Conservation (phyloP, 495 filamentous ascomycete genomes). For the Penicillium desertorum region DNA sequence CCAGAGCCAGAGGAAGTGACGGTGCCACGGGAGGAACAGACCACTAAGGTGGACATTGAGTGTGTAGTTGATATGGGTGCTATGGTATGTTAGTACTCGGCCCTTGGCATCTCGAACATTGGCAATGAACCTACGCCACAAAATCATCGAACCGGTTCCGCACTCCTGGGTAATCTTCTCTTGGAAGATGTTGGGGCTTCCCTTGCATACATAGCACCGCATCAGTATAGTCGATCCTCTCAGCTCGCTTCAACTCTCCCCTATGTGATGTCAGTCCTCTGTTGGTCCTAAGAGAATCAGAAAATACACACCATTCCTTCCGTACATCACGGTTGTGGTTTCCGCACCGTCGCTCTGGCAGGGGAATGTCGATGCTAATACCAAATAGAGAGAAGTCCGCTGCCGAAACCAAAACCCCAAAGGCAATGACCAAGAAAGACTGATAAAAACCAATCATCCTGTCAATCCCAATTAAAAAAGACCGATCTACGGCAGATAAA, state of each 20-base stretch:
- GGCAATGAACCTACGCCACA: slow-evolving; percentile 41
- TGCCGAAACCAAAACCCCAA: background rate
- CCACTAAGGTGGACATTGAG: slow-evolving; percentile 35
- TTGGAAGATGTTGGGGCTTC: slow-evolving; percentile 40
- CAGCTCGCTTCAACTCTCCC: slow-evolving; percentile 36
- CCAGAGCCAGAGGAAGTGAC: slow-evolving; percentile 59
- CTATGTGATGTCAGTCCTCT: slow-evolving; percentile 21
- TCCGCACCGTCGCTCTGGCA: background rate
- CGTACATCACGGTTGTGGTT: background rate
- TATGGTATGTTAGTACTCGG: slow-evolving; percentile 23
- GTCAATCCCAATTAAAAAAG: background rate
- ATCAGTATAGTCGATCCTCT: slow-evolving; percentile 45
- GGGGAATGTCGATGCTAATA: background rate
- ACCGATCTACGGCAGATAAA: background rate
- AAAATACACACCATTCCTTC: slow-evolving; percentile 8
- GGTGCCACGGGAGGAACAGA: slow-evolving; percentile 65
- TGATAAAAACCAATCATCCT: slow-evolving; percentile 8
- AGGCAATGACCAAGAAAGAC: slow-evolving; percentile 2
- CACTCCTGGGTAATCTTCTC: slow-evolving; percentile 48
- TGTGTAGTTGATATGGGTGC: slow-evolving; percentile 52
- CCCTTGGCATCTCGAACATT: background rate
- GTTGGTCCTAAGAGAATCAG: background rate
- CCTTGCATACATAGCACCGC: slow-evolving; percentile 50
- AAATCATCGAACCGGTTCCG: slow-evolving; percentile 55
- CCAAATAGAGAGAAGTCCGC: background rate